Conservation (phyloP, 108 stramenopile species). For the Asterionellopsis glacialis region DNA sequence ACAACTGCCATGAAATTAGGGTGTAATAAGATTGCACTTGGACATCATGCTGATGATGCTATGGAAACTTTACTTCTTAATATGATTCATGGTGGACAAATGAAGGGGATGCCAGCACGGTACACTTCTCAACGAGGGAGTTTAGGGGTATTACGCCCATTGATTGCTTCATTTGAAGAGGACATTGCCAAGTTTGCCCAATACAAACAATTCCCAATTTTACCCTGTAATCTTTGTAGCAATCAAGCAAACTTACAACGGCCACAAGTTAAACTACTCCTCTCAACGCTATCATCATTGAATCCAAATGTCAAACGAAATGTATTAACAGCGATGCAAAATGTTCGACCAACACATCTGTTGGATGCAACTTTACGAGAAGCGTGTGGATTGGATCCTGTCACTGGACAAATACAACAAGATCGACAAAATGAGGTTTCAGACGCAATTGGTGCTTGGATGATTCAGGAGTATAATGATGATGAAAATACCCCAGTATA, state of each 20-base stretch:
- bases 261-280: constrained; percentile 31
- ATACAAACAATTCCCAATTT: constrained; percentile 31
- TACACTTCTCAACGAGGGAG: constrained; percentile 29
- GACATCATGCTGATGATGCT: constrained; percentile 49
- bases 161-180: constrained; percentile 32
- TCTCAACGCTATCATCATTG: constrained; percentile 23
- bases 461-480: no score
- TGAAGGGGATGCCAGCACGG: constrained; percentile 46
- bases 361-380: constrained; percentile 31
- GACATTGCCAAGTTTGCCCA: constrained; percentile 34
- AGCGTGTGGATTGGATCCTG: constrained; percentile 37
- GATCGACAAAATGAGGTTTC: constrained; percentile 1
- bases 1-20: constrained; percentile 26
- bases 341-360: constrained; percentile 40
- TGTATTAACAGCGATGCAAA: constrained; percentile 25
- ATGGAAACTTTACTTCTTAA: constrained; percentile 51
- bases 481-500: no score
- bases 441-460: no score
- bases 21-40: constrained; percentile 35
- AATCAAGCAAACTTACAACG: constrained; percentile 43
- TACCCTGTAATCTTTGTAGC: constrained; percentile 50
- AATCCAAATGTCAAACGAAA: constrained; percentile 40
- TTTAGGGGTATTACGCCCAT: constrained; percentile 35
- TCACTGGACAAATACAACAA: constrained; percentile 35
- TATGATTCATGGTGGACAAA: constrained; percentile 35